phyloP scores from a whole-genome alignment of 768 basidiomycete genomes.

The Pleurotus citrinopileatus region DNA sequence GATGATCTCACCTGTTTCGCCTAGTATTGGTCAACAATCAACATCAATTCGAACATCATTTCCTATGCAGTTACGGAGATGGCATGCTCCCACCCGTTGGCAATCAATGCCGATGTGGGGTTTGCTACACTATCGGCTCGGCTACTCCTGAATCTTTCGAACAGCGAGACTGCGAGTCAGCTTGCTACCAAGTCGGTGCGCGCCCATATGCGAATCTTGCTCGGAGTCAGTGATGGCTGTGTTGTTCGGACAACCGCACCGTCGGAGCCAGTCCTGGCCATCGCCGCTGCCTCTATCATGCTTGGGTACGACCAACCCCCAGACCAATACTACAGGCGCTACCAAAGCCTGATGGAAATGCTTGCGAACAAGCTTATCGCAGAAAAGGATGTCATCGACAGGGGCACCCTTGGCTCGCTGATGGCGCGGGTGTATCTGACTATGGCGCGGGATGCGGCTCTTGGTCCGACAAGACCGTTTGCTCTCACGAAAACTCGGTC shows the following conservation, averaged over 20 bases:
- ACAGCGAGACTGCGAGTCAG: neutral
- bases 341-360: neutral
- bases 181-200: conserved; percentile 8
- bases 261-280: conserved; percentile 10
- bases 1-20: neutral
- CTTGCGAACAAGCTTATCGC: neutral
- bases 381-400: neutral
- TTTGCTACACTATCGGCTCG: neutral
- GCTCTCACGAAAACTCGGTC: neutral
- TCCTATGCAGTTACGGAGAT: neutral
- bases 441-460: conserved; percentile 4
- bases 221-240: neutral
- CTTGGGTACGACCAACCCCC: neutral
- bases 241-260: conserved; percentile 4
- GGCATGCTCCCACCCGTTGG: too few species aligned
- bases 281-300: conserved; percentile 1
- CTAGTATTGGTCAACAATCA: neutral
- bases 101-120: too few species aligned
- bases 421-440: neutral
- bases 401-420: neutral
- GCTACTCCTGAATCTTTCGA: neutral
- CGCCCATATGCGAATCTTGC: conserved; percentile 6
- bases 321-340: neutral
- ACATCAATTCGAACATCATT: neutral
- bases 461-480: neutral